Base-by-base conservation (phyloP, 2,329 filamentous ascomycete species). In the Talaromyces pinophilus region DNA sequence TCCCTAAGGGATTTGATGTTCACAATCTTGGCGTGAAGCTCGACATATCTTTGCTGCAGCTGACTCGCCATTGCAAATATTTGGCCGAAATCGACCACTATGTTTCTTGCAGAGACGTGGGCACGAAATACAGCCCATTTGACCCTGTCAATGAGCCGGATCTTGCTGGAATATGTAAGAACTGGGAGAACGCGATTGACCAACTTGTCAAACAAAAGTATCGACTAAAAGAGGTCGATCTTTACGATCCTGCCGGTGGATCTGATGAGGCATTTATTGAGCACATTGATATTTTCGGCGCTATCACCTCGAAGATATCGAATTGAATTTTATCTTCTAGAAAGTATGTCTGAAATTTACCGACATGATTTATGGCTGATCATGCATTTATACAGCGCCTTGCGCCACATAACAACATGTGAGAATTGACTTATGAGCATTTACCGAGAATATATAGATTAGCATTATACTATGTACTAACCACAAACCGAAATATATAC, bases 1-100 rank as follows among this genome's bases (percentile, higher is more conserved):
- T 75, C 5, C 70, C 73, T 1, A 67, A 73, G 4, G 73, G 65
- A 2, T 62, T 52, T 38, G 69, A 71, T n/a, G n/a, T 74, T 17
- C 70, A 76, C 59, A 48, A 70, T 61, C 33, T 75, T 13, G 52
- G 68, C 13, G n/a, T 74, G 11, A 69, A n/a, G 5, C 35, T 67
- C 5, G 17, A 44, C 19, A 10, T 42, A 3, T 54, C 55, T 30
- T 22, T 30, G 5, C 8, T 5, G 2, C 17, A 10, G 19, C 44
- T 63, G 30, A 46, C 38, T 13, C 17, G 48, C n/a, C 17, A 67
- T 30, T 63, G 25, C 33, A 63, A 52, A 8, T 25, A n/a, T 59
- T 30, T 63, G 25, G 40, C 35, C 3, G 60, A 5, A 17, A 38
- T 67, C 28, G 61, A 67, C 54, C 17, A 10, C 4, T 63, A 60